Evolutionary conservation across 2,329 filamentous ascomycete species (phyloP), one percentile per base, ranked within the genome.

Genomic region (Aspergillus persii): DNA sequence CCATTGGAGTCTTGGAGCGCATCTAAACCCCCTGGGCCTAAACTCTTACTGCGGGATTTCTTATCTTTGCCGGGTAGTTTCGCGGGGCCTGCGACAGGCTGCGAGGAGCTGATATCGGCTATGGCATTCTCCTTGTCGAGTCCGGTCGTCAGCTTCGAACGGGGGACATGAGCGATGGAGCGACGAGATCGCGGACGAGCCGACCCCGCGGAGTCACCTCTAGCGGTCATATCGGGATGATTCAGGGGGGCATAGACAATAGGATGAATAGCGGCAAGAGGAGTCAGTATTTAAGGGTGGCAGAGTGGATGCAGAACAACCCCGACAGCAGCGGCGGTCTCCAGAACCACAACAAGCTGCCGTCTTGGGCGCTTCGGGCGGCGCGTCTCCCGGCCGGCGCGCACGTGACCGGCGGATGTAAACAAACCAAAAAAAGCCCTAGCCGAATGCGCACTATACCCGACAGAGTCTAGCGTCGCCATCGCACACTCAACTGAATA

Each of bases 21-120:
- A 80, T 96, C 92, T 50, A 96, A 78, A 29, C 93, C 92, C 53
- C 94, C 95, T 15, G 95, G 94, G 2, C 95, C 95, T 66, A 99
- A 88, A 77, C 94, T 98, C 81, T 97, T 98, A 78, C 94, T 97
- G 65, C 95, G 88, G 59, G 89, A 90, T 78, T 92, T 94, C 78
- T 82, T 83, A 44, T 77, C 76, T 54, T 72, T 72, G 33, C 66
- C 71, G 8, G 68, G 83, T 84, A 63, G 29, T 53, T 68, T 71
- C n/a, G 64, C 55, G 23, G 62, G 69, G 12, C 54, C 63, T 26
- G 62, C 67, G 11, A 67, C 66, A 8, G 66, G 54, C 51, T 70
- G 71, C 4, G 73, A 62, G 64, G 83, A 82, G 61, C 81, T 83
- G 58, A 89, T 74, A 66, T 91, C 88, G 48, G 88, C 78, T 3